These are phyloP conservation scores for Dendrocalamus sinicus DNA, from an alignment of 176 grass and related monocot species.

Conservation along the genomic window DNA sequence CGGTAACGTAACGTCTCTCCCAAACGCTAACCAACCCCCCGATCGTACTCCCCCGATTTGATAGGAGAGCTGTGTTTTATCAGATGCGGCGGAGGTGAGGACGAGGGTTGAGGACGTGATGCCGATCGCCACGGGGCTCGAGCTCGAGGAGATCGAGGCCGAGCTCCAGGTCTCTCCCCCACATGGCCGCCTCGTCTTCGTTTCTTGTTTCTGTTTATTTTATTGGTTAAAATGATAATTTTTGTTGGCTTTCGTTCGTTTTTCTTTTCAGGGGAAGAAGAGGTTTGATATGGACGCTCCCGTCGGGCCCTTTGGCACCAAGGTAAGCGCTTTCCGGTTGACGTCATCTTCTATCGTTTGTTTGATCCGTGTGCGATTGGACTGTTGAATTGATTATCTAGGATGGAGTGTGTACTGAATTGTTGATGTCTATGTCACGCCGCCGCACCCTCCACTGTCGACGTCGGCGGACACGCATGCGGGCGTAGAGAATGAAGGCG, in stretches of 20 bases:
- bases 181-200: too few species aligned
- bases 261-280: conserved; percentile 41
- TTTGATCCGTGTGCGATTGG: neutral
- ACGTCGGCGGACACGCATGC: too few species aligned
- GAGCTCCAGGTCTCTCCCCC: conserved; percentile 54
- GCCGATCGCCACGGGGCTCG: conserved; percentile 70
- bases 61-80: neutral
- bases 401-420: neutral
- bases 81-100: conserved; percentile 41
- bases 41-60: too few species aligned
- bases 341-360: neutral
- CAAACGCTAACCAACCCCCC: too few species aligned
- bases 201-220: too few species aligned
- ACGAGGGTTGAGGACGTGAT: conserved; percentile 66
- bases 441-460: too few species aligned
- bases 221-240: neutral
- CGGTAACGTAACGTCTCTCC: too few species aligned
- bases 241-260: too few species aligned
- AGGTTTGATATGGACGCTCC: conserved; percentile 78
- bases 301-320: conserved; percentile 72
- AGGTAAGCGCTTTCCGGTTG: conserved; percentile 38
- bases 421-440: conserved; percentile 2
- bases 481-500: too few species aligned
- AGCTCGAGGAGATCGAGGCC: conserved; percentile 71
- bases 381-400: neutral